Evolutionary conservation across 352 stramenopile species (phyloP).

Genomic region (Phytophthora europaea): DNA sequence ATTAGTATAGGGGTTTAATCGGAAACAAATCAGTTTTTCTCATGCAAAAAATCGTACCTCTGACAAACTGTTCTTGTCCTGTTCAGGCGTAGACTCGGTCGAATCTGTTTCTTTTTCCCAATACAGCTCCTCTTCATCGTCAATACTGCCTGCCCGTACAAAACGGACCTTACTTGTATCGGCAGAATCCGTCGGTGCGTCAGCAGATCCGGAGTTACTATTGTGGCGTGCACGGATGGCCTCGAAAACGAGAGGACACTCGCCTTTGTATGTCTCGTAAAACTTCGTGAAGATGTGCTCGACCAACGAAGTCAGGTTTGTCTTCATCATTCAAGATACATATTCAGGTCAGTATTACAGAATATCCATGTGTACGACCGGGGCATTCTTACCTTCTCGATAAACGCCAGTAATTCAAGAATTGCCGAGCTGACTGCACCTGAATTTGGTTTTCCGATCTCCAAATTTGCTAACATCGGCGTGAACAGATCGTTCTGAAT

Average conservation of each 20-base stretch:
- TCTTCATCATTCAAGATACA: constrained; percentile 37
- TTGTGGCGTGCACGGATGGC: constrained; percentile 69
- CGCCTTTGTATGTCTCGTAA: constrained; percentile 75
- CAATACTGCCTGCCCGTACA: constrained; percentile 61
- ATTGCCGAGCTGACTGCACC: constrained; percentile 78
- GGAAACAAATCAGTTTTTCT: neutral
- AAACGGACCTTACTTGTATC: constrained; percentile 59
- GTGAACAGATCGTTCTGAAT: constrained; percentile 82
- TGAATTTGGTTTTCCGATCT: constrained; percentile 59
- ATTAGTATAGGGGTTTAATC: neutral
- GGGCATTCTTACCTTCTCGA: constrained; percentile 65
- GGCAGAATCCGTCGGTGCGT: constrained; percentile 22
- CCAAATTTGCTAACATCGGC: constrained; percentile 62
- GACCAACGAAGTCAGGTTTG: constrained; percentile 73
- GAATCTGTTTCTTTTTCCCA: constrained; percentile 80
- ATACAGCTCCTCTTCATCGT: constrained; percentile 84
- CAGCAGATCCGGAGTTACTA: constrained; percentile 50
- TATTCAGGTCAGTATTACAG: neutral
- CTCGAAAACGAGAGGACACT: constrained; percentile 81
- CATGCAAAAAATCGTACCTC: constrained; percentile 45
- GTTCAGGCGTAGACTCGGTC: constrained; percentile 39
- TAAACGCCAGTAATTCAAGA: constrained; percentile 77
- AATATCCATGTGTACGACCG: neutral
- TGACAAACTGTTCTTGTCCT: constrained; percentile 52
- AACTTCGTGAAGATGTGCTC: constrained; percentile 88